These are phyloP conservation scores for Wallemia ichthyophaga DNA, from an alignment of 1,284 basidiomycete genomes.

Conservation along the genomic window DNA sequence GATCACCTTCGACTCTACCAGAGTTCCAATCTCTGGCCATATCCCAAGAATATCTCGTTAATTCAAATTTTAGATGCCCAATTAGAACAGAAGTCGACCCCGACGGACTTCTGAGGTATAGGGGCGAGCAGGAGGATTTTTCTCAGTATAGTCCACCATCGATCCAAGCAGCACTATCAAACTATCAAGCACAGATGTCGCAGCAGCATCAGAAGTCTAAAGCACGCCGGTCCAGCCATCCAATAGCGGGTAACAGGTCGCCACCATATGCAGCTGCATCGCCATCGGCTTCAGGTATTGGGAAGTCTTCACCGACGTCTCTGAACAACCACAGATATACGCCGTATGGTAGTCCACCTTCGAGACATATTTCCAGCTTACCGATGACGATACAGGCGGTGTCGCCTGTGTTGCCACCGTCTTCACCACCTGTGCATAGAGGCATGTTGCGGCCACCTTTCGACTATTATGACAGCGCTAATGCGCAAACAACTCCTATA, in stretches of 20 bases:
- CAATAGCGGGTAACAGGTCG: background rate
- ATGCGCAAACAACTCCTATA: no score
- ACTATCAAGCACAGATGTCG: background rate
- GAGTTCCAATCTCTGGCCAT: constrained; percentile 64
- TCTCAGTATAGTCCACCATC: background rate
- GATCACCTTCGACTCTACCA: constrained; percentile 59
- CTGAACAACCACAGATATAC: background rate
- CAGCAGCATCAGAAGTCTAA: background rate
- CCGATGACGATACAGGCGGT: background rate
- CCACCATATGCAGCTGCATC: background rate
- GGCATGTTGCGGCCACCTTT: background rate
- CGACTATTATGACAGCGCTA: background rate
- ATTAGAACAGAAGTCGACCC: constrained; percentile 55
- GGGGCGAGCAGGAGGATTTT: constrained; percentile 11
- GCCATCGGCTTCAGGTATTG: background rate
- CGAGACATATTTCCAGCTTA: background rate
- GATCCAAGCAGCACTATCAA: background rate
- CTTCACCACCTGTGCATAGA: background rate
- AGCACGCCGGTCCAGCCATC: background rate
- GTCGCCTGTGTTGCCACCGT: background rate
- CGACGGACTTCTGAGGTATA: constrained; percentile 51
- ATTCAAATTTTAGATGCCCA: constrained; percentile 65
- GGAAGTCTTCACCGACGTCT: background rate
- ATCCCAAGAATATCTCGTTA: constrained; percentile 60
- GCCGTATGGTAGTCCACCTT: background rate